Conservation (phyloP, 495 filamentous ascomycete genomes). For the Hypoxylon crocopeplum region DNA sequence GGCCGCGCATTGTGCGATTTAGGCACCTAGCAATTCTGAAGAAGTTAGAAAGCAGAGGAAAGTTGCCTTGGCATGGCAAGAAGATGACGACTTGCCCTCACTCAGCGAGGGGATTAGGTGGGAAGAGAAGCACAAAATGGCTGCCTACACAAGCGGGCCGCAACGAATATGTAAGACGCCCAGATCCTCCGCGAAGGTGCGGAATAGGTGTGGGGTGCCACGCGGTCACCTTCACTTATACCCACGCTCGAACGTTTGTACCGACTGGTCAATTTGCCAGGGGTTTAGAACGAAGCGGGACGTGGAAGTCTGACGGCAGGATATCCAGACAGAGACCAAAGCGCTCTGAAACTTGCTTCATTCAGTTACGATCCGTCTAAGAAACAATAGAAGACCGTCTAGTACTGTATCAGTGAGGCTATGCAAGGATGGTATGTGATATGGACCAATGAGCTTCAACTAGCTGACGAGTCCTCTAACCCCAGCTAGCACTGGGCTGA, state of each 20-base stretch:
- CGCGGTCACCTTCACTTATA: slow-evolving; percentile 25
- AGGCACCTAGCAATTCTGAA: slow-evolving; percentile 21
- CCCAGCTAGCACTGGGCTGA: slow-evolving; percentile 22
- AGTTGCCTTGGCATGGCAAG: slow-evolving; percentile 28
- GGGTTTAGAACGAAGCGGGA: not conserved
- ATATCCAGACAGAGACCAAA: too few relatives aligned
- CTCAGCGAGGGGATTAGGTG: slow-evolving; percentile 1
- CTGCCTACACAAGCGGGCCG: slow-evolving; percentile 34
- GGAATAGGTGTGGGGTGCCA: slow-evolving; percentile 28
- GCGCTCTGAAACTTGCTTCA: too few relatives aligned
- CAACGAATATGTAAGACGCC: slow-evolving; percentile 34
- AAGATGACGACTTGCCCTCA: slow-evolving; percentile 26
- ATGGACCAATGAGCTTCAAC: slow-evolving; percentile 38
- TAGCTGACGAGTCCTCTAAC: slow-evolving; percentile 48
- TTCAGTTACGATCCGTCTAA: too few relatives aligned
- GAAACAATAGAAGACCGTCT: not conserved
- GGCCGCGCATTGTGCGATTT: slow-evolving; percentile 44
- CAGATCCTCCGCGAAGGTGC: slow-evolving; percentile 7
- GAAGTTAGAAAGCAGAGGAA: slow-evolving; percentile 5
- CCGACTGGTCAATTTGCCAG: too few relatives aligned
- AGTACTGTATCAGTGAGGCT: too few relatives aligned
- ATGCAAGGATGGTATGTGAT: slow-evolving; percentile 3
- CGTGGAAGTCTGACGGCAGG: not conserved
- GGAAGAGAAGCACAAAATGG: slow-evolving; percentile 29
- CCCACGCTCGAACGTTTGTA: slow-evolving; percentile 17